These are phyloP conservation scores for Abrus precatorius DNA, from an alignment of 306 rosid species.

Conservation along the genomic window DNA sequence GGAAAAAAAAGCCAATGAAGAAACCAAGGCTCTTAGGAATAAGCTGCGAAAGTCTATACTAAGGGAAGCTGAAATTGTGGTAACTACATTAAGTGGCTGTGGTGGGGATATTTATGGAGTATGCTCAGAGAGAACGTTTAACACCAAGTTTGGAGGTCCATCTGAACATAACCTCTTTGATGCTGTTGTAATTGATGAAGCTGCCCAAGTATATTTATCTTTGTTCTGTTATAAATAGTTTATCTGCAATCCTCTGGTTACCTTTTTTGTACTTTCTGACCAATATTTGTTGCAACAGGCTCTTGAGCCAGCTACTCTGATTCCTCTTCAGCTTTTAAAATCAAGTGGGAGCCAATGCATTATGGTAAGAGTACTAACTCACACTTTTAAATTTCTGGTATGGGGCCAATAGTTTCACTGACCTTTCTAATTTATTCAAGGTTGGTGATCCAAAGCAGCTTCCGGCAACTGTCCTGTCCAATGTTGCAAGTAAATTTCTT, in stretches of 20 bases:
- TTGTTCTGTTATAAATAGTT: constrained; percentile 40
- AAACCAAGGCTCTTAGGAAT: constrained; percentile 70
- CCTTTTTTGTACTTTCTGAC: constrained; percentile 41
- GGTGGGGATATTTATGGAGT: constrained; percentile 93
- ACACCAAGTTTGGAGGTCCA: constrained; percentile 80
- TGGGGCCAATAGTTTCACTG: constrained; percentile 50
- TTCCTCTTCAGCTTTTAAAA: constrained; percentile 97
- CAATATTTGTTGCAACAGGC: constrained; percentile 65
- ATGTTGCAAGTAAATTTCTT: constrained; percentile 83
- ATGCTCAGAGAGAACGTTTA: constrained; percentile 81
- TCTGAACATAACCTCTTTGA: constrained; percentile 87
- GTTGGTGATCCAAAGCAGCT: constrained; percentile 99
- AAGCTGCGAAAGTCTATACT: constrained; percentile 88
- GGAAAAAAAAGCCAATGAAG: constrained; percentile 86
- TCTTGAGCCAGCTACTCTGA: constrained; percentile 94
- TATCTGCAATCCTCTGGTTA: constrained; percentile 39
- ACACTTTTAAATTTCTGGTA: constrained; percentile 34
- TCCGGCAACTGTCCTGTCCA: constrained; percentile 96
- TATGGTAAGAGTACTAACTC: constrained; percentile 69
- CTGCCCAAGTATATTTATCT: constrained; percentile 81
- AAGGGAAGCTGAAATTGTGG: constrained; percentile 92
- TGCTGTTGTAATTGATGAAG: constrained; percentile 96
- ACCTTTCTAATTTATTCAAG: constrained; percentile 60
- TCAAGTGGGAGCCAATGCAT: constrained; percentile 83
- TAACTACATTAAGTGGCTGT: constrained; percentile 92